Percentiles rank a stretch among this genome's conserved stretches.
Evolutionary conservation across 1,139 yeast genomes (phyloP).

Genomic region (Geotrichum histeridarum): DNA sequence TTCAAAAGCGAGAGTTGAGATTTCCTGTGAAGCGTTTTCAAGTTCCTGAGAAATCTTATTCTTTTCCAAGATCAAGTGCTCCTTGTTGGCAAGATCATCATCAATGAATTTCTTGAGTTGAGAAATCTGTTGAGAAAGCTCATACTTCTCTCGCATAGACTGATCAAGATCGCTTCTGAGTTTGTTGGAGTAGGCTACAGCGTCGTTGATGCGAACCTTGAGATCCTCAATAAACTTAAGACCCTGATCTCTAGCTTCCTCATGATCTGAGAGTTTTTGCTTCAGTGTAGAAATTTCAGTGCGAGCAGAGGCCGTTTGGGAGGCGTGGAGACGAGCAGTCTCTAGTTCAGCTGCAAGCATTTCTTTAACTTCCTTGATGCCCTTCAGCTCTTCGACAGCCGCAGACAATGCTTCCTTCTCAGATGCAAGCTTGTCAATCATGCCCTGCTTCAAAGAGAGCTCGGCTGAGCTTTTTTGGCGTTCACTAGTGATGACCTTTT

Average conservation of each 20-base stretch:
- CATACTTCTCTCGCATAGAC: conserved; percentile 13
- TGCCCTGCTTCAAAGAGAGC: conserved; percentile 27
- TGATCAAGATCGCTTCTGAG: conserved; percentile 17
- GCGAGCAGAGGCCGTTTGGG: conserved; percentile 23
- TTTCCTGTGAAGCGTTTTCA: conserved; percentile 24
- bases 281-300: conserved; percentile 37
- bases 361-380: conserved; percentile 24
- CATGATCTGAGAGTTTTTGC: conserved; percentile 39
- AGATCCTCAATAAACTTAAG: conserved; percentile 16
- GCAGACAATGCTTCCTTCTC: conserved; percentile 25
- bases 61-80: conserved; percentile 28
- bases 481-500: conserved; percentile 27
- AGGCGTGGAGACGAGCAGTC: conserved; percentile 25
- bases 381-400: conserved; percentile 19
- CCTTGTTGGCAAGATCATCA: conserved; percentile 25
- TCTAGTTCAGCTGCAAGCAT: conserved; percentile 27
- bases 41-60: conserved; percentile 28
- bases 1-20: conserved; percentile 26
- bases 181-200: conserved; percentile 18
- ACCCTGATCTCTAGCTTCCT: conserved; percentile 12
- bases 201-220: conserved; percentile 16
- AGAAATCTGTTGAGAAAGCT: conserved; percentile 22
- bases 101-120: conserved; percentile 26
- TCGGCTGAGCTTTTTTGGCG: conserved; percentile 26
- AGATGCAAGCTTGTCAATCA: conserved; percentile 25